These are phyloP conservation scores for Pseudogymnoascus sp. DNA, from an alignment of 2,329 filamentous ascomycete species.

Conservation along the genomic window DNA sequence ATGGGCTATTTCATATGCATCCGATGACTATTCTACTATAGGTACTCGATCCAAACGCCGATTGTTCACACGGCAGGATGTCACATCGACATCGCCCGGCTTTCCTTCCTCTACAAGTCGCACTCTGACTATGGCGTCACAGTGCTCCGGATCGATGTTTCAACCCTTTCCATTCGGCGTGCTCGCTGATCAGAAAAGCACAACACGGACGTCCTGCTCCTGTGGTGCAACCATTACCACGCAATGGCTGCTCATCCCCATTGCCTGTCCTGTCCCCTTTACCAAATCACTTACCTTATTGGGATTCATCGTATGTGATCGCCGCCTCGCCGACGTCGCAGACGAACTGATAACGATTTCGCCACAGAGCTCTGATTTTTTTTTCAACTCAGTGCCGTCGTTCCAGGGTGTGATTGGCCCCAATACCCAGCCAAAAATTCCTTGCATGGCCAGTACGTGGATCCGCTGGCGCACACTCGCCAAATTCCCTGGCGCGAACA, in stretches of 20 bases:
- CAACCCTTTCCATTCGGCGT: not conserved
- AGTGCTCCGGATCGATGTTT: not conserved
- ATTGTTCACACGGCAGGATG: conserved; percentile 1
- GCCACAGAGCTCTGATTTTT: not conserved
- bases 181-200: not conserved
- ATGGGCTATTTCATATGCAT: not conserved
- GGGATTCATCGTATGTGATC: not conserved
- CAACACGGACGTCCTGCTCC: not conserved
- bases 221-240: not conserved
- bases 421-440: not conserved
- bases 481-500: not conserved
- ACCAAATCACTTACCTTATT: not conserved
- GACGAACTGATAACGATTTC: conserved; percentile 4
- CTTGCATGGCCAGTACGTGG: not conserved
- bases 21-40: not conserved
- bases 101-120: not conserved
- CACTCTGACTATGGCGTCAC: not conserved
- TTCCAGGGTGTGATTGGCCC: not conserved
- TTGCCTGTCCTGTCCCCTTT: not conserved
- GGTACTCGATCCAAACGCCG: not conserved
- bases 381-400: not conserved
- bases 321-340: not conserved
- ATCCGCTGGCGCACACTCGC: not conserved
- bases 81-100: not conserved
- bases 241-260: not conserved